Evolutionary conservation across 2,329 filamentous ascomycete genomes (phyloP).

Genomic region (Clarireedia homoeocarpa): DNA sequence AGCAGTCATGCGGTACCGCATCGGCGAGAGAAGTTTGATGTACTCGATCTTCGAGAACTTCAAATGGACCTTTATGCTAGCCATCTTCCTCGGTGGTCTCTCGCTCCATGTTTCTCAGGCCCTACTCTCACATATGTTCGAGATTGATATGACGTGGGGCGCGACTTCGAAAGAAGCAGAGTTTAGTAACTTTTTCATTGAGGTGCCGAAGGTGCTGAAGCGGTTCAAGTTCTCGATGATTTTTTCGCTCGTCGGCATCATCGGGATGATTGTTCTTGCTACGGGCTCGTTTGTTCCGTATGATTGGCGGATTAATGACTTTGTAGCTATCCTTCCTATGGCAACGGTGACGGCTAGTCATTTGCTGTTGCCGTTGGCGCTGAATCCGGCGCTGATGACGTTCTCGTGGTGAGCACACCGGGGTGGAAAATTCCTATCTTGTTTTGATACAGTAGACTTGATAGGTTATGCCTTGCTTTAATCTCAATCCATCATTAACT

Average conservation of each 20-base stretch:
- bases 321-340: slow-evolving; percentile 71
- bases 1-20: slow-evolving; percentile 65
- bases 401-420: slow-evolving; percentile 55
- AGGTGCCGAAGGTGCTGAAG: slow-evolving; percentile 70
- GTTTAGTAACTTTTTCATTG: slow-evolving; percentile 77
- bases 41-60: slow-evolving; percentile 54
- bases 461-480: too few relatives aligned
- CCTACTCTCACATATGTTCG: slow-evolving; percentile 73
- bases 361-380: slow-evolving; percentile 60
- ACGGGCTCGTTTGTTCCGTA: slow-evolving; percentile 56
- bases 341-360: slow-evolving; percentile 62
- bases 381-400: slow-evolving; percentile 75
- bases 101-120: slow-evolving; percentile 76
- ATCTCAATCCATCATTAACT: too few relatives aligned
- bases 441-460: too few relatives aligned
- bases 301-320: slow-evolving; percentile 59
- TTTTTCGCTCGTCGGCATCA: slow-evolving; percentile 44
- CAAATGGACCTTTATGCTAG: slow-evolving; percentile 67
- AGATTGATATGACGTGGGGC: slow-evolving; percentile 81
- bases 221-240: slow-evolving; percentile 51
- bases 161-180: slow-evolving; percentile 77
- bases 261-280: slow-evolving; percentile 51
- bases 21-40: slow-evolving; percentile 54
- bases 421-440: too few relatives aligned
- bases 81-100: slow-evolving; percentile 76